phyloP scores from a whole-genome alignment of 1,284 basidiomycete genomes.

The Hymenochaete sp. region DNA sequence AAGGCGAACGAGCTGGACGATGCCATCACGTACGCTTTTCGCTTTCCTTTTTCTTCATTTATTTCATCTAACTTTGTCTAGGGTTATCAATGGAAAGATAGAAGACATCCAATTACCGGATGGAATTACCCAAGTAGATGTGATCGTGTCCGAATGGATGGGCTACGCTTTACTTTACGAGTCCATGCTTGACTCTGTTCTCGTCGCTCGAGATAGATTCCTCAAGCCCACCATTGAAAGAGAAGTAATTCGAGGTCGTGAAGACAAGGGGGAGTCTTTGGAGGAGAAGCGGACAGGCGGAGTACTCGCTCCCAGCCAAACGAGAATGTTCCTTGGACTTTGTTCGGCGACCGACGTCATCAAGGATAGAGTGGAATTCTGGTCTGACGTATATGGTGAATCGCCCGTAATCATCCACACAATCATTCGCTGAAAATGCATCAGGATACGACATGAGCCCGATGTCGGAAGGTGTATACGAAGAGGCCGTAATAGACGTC shows the following conservation, averaged over 20 bases:
- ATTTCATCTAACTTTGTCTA: conserved; percentile 23
- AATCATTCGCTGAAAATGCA: background rate
- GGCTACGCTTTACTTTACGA: conserved; percentile 91
- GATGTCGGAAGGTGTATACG: conserved; percentile 65
- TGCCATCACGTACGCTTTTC: conserved; percentile 56
- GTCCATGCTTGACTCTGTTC: conserved; percentile 94
- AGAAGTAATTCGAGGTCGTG: conserved; percentile 14
- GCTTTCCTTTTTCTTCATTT: conserved; percentile 22
- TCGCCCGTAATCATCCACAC: conserved; percentile 1
- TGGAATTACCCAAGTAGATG: conserved; percentile 70
- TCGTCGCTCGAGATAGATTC: conserved; percentile 81
- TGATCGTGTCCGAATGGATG: conserved; percentile 99
- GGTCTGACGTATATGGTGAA: conserved; percentile 85
- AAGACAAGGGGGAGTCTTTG: background rate
- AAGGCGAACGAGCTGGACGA: conserved; percentile 71
- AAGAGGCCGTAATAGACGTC: conserved; percentile 78
- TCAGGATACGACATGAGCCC: conserved; percentile 77
- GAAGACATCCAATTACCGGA: conserved; percentile 75
- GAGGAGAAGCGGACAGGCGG: conserved; percentile 35
- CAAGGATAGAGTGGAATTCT: conserved; percentile 81
- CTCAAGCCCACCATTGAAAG: conserved; percentile 41
- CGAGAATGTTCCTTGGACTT: conserved; percentile 75
- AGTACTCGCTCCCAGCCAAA: conserved; percentile 90
- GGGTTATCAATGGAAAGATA: conserved; percentile 81
- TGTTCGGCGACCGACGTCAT: conserved; percentile 70